A percentile compares a stretch with the other conserved stretches of the same genome.
phyloP scores from a whole-genome alignment of 2,329 filamentous ascomycete species.

The Calonectria multiphialidica region DNA sequence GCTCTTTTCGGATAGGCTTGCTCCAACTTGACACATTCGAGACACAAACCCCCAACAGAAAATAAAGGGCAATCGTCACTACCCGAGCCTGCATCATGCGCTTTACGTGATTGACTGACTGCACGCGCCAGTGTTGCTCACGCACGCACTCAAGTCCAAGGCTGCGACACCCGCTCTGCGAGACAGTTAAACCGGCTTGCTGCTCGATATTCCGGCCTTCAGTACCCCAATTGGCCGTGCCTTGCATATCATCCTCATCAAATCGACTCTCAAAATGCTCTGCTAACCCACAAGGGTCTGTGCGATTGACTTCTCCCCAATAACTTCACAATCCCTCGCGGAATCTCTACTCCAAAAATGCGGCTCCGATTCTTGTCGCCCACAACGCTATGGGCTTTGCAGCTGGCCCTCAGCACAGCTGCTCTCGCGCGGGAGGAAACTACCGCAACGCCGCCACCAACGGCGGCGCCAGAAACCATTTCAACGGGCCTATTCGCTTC shows the following conservation, averaged over 20 bases:
- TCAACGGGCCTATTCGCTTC: conserved; percentile 78
- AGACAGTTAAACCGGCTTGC: neutral
- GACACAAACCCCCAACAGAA: conserved; percentile 16
- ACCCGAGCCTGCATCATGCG: conserved; percentile 23
- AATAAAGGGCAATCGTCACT: neutral
- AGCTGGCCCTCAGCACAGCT: conserved; percentile 30
- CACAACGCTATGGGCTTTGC: conserved; percentile 29
- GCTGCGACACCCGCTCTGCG: neutral
- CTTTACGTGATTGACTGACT: conserved; percentile 17
- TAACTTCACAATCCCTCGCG: neutral
- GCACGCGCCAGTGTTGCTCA: conserved; percentile 1
- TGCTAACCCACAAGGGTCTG: neutral
- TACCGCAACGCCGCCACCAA: neutral
- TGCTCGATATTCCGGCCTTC: neutral
- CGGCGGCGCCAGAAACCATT: conserved; percentile 49
- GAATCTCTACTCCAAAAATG: conserved; percentile 23
- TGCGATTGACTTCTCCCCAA: neutral
- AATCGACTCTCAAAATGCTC: conserved; percentile 10
- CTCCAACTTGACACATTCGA: neutral
- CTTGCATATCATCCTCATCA: neutral
- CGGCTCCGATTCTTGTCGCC: neutral
- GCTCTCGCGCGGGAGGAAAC: conserved; percentile 23
- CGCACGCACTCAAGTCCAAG: neutral
- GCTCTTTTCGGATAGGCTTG: neutral
- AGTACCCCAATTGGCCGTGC: neutral